Evolutionary conservation across 495 filamentous ascomycete species (phyloP).

Genomic region (Tuber umbilicatum): DNA sequence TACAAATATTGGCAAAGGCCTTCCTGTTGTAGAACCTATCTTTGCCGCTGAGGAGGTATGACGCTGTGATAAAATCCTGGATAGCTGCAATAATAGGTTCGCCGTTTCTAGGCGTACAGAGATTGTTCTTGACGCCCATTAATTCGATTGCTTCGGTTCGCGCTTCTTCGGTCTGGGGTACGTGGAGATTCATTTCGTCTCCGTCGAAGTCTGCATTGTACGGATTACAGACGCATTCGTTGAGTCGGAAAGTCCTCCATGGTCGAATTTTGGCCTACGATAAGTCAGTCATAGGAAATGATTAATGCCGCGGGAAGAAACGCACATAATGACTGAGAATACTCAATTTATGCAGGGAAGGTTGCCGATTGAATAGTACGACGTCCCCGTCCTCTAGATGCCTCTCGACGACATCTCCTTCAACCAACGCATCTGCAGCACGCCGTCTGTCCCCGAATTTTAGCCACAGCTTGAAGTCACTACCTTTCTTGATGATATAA

Average conservation of each 20-base stretch:
- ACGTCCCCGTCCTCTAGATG: conserved; percentile 95
- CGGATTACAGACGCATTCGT: conserved; percentile 95
- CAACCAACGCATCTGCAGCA: conserved; percentile 62
- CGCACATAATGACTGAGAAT: conserved; percentile 82
- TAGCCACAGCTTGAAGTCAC: conserved; percentile 62
- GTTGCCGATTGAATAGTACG: conserved; percentile 96
- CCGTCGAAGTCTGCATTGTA: conserved; percentile 99
- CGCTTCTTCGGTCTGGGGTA: conserved; percentile 96
- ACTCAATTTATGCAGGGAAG: conserved; percentile 94
- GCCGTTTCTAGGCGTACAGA: conserved; percentile 92
- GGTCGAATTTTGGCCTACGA: conserved; percentile 65
- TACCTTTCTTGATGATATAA: conserved; percentile 65
- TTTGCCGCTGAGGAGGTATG: conserved; percentile 85
- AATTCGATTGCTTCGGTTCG: conserved; percentile 88
- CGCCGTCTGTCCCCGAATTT: conserved; percentile 63
- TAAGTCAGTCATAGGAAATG: conserved; percentile 10
- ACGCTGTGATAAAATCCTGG: conserved; percentile 95
- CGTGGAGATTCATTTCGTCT: conserved; percentile 98
- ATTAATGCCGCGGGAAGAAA: neutral
- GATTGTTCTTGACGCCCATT: conserved; percentile 97
- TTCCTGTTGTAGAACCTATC: conserved; percentile 84
- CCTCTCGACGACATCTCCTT: conserved; percentile 85
- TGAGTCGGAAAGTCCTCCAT: conserved; percentile 92
- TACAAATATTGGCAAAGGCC: conserved; percentile 79
- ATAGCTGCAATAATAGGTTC: conserved; percentile 97